A percentile compares a stretch with the other conserved stretches of the same genome.
Evolutionary conservation across 2,329 filamentous ascomycete species (phyloP).

Genomic region (Aaosphaeria pasadenensis): DNA sequence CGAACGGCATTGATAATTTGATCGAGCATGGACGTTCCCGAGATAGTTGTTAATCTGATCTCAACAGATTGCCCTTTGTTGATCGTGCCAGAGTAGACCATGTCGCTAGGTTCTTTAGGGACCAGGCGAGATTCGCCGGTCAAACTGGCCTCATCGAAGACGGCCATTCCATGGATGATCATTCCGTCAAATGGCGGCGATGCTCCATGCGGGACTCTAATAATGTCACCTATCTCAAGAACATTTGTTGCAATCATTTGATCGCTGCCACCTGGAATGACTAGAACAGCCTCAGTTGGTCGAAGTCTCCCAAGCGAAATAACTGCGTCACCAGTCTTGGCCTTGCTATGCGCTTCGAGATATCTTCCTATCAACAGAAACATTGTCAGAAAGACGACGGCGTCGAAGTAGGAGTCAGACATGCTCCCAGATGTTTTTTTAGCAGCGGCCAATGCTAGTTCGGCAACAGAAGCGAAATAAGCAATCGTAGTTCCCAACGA

Average conservation of each 20-base stretch:
- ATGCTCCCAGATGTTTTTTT: slow-evolving; percentile 32
- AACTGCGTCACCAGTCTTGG: slow-evolving; percentile 83
- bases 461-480: slow-evolving; percentile 76
- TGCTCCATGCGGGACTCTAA: slow-evolving; percentile 72
- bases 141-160: slow-evolving; percentile 86
- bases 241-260: slow-evolving; percentile 61
- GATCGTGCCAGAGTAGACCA: slow-evolving; percentile 70
- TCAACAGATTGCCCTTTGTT: slow-evolving; percentile 66
- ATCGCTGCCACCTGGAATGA: slow-evolving; percentile 46
- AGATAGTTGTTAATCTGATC: slow-evolving; percentile 61
- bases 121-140: slow-evolving; percentile 74
- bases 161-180: slow-evolving; percentile 55
- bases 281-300: slow-evolving; percentile 71
- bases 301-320: slow-evolving; percentile 74
- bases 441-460: slow-evolving; percentile 62
- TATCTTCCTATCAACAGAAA: slow-evolving; percentile 75
- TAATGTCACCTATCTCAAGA: slow-evolving; percentile 53
- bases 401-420: slow-evolving; percentile 72
- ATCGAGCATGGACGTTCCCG: slow-evolving; percentile 73
- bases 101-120: slow-evolving; percentile 60
- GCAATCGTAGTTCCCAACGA: slow-evolving; percentile 85
- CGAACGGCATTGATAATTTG: slow-evolving; percentile 74
- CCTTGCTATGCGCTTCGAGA: slow-evolving; percentile 87
- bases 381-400: slow-evolving; percentile 85
- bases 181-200: slow-evolving; percentile 82